phyloP scores from a whole-genome alignment of 164 flowering plant genomes.

The Nymphaea thermarum region DNA sequence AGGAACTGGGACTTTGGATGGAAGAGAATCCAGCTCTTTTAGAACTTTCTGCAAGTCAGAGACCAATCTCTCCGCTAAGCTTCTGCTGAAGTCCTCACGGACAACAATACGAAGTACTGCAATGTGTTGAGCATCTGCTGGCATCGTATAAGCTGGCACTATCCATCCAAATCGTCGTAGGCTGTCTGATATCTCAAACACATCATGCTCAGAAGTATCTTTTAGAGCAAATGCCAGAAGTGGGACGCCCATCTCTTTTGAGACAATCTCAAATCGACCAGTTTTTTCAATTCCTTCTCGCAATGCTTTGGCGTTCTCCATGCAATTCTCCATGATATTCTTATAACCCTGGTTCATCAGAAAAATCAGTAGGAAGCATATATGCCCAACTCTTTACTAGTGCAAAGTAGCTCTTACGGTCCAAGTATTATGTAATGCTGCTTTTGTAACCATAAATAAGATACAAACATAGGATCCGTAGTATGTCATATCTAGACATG shows the following conservation, averaged over 20 bases:
- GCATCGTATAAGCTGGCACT: conserved; percentile 44
- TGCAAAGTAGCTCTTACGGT: too few relatives aligned
- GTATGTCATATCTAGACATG: too few relatives aligned
- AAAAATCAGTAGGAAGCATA: too few relatives aligned
- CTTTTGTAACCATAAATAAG: too few relatives aligned
- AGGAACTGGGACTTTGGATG: conserved; percentile 16
- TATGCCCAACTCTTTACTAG: too few relatives aligned
- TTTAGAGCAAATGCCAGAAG: conserved; percentile 51
- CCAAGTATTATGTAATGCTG: too few relatives aligned
- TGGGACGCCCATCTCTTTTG: conserved; percentile 57
- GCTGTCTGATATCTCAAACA: conserved; percentile 38
- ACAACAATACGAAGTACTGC: conserved; percentile 32
- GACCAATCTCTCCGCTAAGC: conserved; percentile 40
- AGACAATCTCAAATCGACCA: conserved; percentile 41
- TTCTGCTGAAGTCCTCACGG: conserved; percentile 60
- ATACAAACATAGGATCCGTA: too few relatives aligned
- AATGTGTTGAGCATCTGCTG: conserved; percentile 21
- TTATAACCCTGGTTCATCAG: conserved; percentile 35
- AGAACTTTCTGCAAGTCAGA: conserved; percentile 30
- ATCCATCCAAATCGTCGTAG: conserved; percentile 59
- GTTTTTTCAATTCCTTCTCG: conserved; percentile 34
- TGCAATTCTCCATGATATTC: conserved; percentile 46
- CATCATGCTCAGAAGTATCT: conserved; percentile 29
- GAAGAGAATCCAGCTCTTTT: conserved; percentile 25
- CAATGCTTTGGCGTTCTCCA: conserved; percentile 31